A percentile compares a stretch with the other conserved stretches of the same genome.
phyloP scores from a whole-genome alignment of 1,284 basidiomycete species.

The Coniferiporia sulphurascens region DNA sequence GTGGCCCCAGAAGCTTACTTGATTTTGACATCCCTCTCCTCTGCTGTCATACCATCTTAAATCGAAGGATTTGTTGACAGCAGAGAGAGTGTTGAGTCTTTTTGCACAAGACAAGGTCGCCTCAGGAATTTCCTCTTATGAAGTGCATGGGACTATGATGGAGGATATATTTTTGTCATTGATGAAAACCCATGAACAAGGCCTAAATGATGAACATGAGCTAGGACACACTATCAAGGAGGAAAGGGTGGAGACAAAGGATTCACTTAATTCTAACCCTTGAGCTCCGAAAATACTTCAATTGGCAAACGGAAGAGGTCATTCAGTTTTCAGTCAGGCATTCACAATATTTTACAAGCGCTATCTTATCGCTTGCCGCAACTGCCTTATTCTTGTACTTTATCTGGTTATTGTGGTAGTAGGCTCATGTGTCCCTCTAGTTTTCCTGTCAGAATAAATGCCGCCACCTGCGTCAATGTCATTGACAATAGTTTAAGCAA shows the following conservation, averaged over 20 bases:
- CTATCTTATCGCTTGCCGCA: conserved; percentile 54
- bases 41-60: conserved; percentile 51
- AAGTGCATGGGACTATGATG: conserved; percentile 68
- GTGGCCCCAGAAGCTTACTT: conserved; percentile 37
- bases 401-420: conserved; percentile 57
- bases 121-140: conserved; percentile 48
- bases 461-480: conserved; percentile 44
- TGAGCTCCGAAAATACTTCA: conserved; percentile 25
- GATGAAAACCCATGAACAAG: conserved; percentile 45
- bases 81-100: conserved; percentile 51
- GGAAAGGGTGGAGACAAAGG: not conserved
- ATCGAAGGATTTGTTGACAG: conserved; percentile 47
- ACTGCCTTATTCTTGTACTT: conserved; percentile 64
- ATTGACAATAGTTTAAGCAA: conserved; percentile 30
- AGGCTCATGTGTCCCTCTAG: conserved; percentile 59
- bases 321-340: conserved; percentile 53
- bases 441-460: conserved; percentile 48
- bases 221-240: not conserved
- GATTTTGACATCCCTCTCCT: conserved; percentile 35
- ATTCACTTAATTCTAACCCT: not conserved
- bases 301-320: conserved; percentile 46
- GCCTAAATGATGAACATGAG: not conserved
- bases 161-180: conserved; percentile 77
- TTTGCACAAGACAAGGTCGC: conserved; percentile 42
- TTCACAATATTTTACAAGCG: conserved; percentile 73